Evolutionary conservation across 78 protist genomes (phyloP).

Genomic region (Isochrysis galbana): DNA sequence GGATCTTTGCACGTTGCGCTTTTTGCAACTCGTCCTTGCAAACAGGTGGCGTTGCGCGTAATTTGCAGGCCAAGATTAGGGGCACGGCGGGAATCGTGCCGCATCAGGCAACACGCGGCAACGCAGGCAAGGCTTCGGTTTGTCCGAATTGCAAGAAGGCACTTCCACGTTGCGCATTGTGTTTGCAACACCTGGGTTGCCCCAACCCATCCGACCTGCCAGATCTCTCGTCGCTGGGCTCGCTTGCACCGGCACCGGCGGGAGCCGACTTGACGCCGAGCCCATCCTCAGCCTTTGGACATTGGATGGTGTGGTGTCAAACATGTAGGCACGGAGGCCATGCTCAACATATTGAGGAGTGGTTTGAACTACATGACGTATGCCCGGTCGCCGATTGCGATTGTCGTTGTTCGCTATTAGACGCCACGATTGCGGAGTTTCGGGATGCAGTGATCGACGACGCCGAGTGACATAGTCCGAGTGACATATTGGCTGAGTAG

Average conservation of each 20-base stretch:
- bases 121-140: background rate
- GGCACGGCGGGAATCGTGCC: background rate
- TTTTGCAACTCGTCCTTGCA: background rate
- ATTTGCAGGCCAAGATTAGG: background rate
- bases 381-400: slow-evolving; percentile 83
- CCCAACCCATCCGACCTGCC: background rate
- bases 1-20: background rate
- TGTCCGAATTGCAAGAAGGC: background rate
- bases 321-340: slow-evolving; percentile 89
- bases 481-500: too few species aligned
- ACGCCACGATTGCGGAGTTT: background rate
- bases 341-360: slow-evolving; percentile 70
- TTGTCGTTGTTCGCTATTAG: slow-evolving; percentile 57
- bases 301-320: slow-evolving; percentile 89
- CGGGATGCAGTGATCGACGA: too few species aligned
- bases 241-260: background rate
- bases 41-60: background rate
- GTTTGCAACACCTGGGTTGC: background rate
- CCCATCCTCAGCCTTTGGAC: slow-evolving; percentile 46
- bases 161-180: background rate
- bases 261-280: background rate
- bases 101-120: background rate
- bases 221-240: background rate
- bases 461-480: too few species aligned
- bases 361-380: slow-evolving; percentile 74